Conservation (phyloP, 331 rosid species). For the Erythrophleum ivorense region DNA sequence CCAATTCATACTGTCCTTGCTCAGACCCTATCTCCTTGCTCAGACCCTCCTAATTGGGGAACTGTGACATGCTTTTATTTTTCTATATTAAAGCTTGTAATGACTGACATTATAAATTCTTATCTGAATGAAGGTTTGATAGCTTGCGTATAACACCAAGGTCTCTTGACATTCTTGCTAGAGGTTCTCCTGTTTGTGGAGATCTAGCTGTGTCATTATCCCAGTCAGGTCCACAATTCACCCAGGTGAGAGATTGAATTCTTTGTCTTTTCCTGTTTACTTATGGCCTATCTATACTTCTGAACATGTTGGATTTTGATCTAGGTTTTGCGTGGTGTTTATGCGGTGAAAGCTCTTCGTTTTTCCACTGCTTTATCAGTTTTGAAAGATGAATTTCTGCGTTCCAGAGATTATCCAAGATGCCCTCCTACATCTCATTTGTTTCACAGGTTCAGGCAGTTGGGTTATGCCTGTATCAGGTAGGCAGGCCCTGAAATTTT, state of each 20-base stretch:
- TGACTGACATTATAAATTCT: constrained; percentile 42
- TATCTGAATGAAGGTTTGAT: constrained; percentile 81
- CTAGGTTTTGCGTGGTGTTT: constrained; percentile 91
- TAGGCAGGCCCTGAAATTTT: constrained; percentile 50
- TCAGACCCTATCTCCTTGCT: neutral
- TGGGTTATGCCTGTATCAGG: constrained; percentile 97
- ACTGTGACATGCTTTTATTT: neutral
- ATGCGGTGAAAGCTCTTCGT: constrained; percentile 92
- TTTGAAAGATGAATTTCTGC: constrained; percentile 88
- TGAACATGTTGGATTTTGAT: constrained; percentile 43
- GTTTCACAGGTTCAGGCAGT: constrained; percentile 87
- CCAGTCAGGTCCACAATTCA: constrained; percentile 98
- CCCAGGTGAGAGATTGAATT: constrained; percentile 70
- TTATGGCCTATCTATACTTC: constrained; percentile 40
- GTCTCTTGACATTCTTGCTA: constrained; percentile 93
- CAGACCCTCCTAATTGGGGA: neutral
- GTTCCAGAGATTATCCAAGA: constrained; percentile 97
- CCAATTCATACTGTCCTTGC: neutral
- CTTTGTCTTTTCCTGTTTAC: constrained; percentile 28
- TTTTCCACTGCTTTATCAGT: constrained; percentile 87
- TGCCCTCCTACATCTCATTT: constrained; percentile 97
- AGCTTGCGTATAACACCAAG: constrained; percentile 97
- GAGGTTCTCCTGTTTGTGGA: constrained; percentile 99
- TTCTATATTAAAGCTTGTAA: constrained; percentile 1
- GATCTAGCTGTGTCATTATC: constrained; percentile 98